A percentile compares a stretch with the other conserved stretches of the same genome.
These are phyloP conservation scores for Coniferiporia weirii DNA, from an alignment of 1,284 basidiomycete species.

Conservation along the genomic window DNA sequence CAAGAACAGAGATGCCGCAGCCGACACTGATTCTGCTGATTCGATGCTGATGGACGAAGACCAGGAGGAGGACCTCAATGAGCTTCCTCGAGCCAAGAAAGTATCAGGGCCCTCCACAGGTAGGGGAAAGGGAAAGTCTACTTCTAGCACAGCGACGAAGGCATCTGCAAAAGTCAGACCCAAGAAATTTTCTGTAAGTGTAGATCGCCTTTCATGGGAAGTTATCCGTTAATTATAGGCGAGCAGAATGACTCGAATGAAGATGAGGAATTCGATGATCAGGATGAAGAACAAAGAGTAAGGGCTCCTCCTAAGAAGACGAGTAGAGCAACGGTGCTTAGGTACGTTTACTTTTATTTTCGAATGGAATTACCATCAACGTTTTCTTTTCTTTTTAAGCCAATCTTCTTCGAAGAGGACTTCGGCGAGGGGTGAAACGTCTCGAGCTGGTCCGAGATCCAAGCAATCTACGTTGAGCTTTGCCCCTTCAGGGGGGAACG, in stretches of 20 bases:
- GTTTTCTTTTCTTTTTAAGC: slow-evolving; percentile 20
- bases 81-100: slow-evolving; percentile 44
- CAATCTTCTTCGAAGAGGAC: slow-evolving; percentile 48
- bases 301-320: slow-evolving; percentile 48
- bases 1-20: slow-evolving; percentile 48
- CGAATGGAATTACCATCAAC: neutral
- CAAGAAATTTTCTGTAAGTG: slow-evolving; percentile 26
- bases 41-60: slow-evolving; percentile 75
- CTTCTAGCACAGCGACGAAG: slow-evolving; percentile 16
- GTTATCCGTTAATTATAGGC: neutral
- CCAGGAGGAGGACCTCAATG: slow-evolving; percentile 43
- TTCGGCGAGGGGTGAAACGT: slow-evolving; percentile 47
- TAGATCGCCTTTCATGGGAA: slow-evolving; percentile 8
- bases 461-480: slow-evolving; percentile 60
- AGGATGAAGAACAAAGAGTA: slow-evolving; percentile 52
- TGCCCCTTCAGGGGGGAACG: slow-evolving; percentile 42
- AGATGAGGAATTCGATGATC: slow-evolving; percentile 52
- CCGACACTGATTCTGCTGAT: slow-evolving; percentile 59
- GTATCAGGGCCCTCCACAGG: slow-evolving; percentile 22
- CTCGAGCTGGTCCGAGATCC: slow-evolving; percentile 26
- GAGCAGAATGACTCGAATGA: slow-evolving; percentile 34
- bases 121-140: slow-evolving; percentile 11
- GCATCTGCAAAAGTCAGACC: slow-evolving; percentile 22
- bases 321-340: slow-evolving; percentile 61
- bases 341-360: slow-evolving; percentile 35